These are phyloP conservation scores for Jaminaea rosea DNA, from an alignment of 1,284 basidiomycete species.

Conservation along the genomic window DNA sequence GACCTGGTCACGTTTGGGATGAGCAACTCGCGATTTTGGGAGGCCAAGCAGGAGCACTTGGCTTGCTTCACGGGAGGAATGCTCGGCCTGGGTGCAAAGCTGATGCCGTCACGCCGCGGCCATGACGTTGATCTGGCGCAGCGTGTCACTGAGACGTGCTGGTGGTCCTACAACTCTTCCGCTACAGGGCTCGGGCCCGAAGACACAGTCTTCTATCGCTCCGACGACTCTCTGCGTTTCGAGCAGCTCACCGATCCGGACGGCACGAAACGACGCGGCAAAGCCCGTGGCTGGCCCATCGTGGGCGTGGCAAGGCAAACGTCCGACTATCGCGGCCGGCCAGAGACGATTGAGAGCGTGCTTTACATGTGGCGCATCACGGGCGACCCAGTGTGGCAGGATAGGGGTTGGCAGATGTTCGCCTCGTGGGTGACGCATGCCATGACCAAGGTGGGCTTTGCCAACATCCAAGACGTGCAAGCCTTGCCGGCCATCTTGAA, in stretches of 20 bases:
- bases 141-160: slow-evolving; percentile 52
- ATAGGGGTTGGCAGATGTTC: slow-evolving; percentile 57
- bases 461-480: slow-evolving; percentile 50
- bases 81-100: slow-evolving; percentile 52
- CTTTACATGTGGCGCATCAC: slow-evolving; percentile 55
- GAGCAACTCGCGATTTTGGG: neutral
- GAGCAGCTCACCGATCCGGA: slow-evolving; percentile 15
- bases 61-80: slow-evolving; percentile 55
- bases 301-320: slow-evolving; percentile 30
- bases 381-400: slow-evolving; percentile 54
- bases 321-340: slow-evolving; percentile 46
- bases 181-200: slow-evolving; percentile 45
- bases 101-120: slow-evolving; percentile 46
- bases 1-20: slow-evolving; percentile 44
- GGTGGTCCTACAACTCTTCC: slow-evolving; percentile 50
- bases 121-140: slow-evolving; percentile 49
- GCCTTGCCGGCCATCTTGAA: slow-evolving; percentile 28
- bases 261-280: slow-evolving; percentile 21
- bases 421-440: slow-evolving; percentile 51
- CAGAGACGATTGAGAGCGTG: slow-evolving; percentile 56
- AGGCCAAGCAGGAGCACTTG: slow-evolving; percentile 46
- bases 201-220: slow-evolving; percentile 27
- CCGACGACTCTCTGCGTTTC: slow-evolving; percentile 31
- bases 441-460: slow-evolving; percentile 48
- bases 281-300: slow-evolving; percentile 32